These are phyloP conservation scores for Pharnaceum exiguum DNA, from an alignment of 148 eudicot genomes.

Conservation along the genomic window DNA sequence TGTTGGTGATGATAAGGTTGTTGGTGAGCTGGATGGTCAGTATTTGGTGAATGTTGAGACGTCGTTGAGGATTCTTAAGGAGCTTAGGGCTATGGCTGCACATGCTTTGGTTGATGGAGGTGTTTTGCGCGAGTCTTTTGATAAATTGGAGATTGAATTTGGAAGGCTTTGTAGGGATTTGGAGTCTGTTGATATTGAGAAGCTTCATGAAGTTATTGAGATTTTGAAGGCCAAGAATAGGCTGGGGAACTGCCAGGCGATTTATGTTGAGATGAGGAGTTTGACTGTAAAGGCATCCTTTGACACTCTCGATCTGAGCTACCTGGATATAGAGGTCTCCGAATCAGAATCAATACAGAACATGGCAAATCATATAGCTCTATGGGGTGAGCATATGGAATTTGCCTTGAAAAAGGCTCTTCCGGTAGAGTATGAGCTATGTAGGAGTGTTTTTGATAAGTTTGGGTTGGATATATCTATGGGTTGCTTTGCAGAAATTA, in stretches of 20 bases:
- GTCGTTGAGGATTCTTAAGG: too few species aligned
- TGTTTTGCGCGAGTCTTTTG: too few species aligned
- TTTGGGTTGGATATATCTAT: slow-evolving; percentile 22
- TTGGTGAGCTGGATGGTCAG: too few species aligned
- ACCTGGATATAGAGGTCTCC: slow-evolving; percentile 33
- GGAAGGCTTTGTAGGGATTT: slow-evolving; percentile 17
- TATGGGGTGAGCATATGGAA: slow-evolving; percentile 53
- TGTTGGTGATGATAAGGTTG: too few species aligned
- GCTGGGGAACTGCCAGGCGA: slow-evolving; percentile 30
- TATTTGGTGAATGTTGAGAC: too few species aligned
- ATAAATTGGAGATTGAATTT: slow-evolving; percentile 42
- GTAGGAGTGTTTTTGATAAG: slow-evolving; percentile 28
- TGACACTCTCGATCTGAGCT: slow-evolving; percentile 34
- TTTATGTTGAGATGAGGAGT: slow-evolving; percentile 38
- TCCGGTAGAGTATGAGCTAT: slow-evolving; percentile 36
- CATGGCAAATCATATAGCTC: slow-evolving; percentile 34
- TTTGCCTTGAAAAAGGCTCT: slow-evolving; percentile 35
- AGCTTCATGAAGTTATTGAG: slow-evolving; percentile 39
- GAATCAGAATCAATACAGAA: slow-evolving; percentile 39
- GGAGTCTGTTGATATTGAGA: slow-evolving; percentile 19
- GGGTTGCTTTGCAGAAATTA: slow-evolving; percentile 39
- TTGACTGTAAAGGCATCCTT: slow-evolving; percentile 26
- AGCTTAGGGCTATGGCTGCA: too few species aligned
- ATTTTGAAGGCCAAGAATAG: slow-evolving; percentile 25
- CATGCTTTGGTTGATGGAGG: too few species aligned